A percentile compares a stretch with the other conserved stretches of the same genome.
phyloP scores from a whole-genome alignment of 2,329 filamentous ascomycete species.

The Diaporthe helianthi region DNA sequence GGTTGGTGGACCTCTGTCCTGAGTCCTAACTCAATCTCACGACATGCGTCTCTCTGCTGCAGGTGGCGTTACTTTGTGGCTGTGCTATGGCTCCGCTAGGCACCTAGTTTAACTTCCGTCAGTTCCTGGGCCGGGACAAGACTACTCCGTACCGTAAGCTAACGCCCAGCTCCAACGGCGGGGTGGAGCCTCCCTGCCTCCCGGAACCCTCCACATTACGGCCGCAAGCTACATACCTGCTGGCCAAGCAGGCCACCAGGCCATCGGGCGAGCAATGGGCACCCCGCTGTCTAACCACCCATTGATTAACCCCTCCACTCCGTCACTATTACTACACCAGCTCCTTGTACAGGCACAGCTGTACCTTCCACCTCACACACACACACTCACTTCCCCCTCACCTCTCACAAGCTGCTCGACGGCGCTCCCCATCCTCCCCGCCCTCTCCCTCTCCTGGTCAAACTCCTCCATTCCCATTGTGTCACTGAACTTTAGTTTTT shows the following conservation, averaged over 20 bases:
- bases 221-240: neutral
- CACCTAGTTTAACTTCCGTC: neutral
- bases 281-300: slow-evolving; percentile 12
- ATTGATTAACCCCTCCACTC: neutral
- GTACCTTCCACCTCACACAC: neutral
- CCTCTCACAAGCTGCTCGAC: slow-evolving; percentile 11
- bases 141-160: no score
- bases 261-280: neutral
- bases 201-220: neutral
- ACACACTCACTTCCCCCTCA: neutral
- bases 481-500: neutral
- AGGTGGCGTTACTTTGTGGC: neutral
- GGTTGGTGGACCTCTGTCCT: neutral
- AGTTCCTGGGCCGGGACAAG: slow-evolving; percentile 3
- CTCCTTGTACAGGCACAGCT: neutral
- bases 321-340: neutral
- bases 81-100: slow-evolving; percentile 4
- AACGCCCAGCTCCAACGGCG: slow-evolving; percentile 4
- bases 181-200: slow-evolving; percentile 12
- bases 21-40: slow-evolving; percentile 8
- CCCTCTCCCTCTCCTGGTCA: neutral
- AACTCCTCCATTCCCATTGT: neutral
- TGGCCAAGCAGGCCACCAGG: no score
- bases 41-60: neutral
- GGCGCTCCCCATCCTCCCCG: neutral